Percentiles rank a stretch among this genome's conserved stretches.
phyloP scores from a whole-genome alignment of 108 stramenopile genomes.

The Cyclostephanos tholiformis region DNA sequence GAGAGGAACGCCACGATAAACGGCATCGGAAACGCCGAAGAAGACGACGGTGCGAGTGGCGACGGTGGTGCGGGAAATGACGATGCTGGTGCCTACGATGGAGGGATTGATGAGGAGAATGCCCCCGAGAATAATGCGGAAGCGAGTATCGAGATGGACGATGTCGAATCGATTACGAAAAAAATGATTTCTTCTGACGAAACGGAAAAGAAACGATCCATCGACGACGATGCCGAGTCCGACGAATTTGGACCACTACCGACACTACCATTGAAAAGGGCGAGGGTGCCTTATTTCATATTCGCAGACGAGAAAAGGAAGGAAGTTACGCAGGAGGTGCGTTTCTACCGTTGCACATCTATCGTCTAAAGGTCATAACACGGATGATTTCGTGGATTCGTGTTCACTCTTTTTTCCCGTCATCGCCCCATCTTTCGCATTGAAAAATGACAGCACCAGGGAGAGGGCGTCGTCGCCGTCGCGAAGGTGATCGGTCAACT shows the following conservation, averaged over 20 bases:
- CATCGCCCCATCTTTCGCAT: not conserved
- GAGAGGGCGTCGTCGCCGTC: constrained; percentile 64
- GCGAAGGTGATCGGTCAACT: constrained; percentile 62
- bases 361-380: not conserved
- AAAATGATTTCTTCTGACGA: not conserved
- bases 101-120: no score
- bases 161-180: not conserved
- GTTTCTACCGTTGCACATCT: constrained; percentile 15
- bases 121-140: no score
- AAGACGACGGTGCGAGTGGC: not conserved
- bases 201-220: constrained; percentile 6
- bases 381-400: not conserved
- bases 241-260: constrained; percentile 35
- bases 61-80: not conserved
- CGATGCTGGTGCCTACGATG: not conserved
- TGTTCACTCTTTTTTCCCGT: not conserved
- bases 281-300: constrained; percentile 85
- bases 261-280: constrained; percentile 64
- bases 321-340: constrained; percentile 62
- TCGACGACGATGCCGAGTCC: not conserved
- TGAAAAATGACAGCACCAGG: constrained; percentile 53
- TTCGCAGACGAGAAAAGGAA: constrained; percentile 79
- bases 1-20: no score
- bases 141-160: no score
- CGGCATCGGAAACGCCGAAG: not conserved